Percentiles rank a stretch among this genome's conserved stretches.
These are phyloP conservation scores for Geum urbanum DNA, from an alignment of 306 rosid genomes.

Conservation along the genomic window DNA sequence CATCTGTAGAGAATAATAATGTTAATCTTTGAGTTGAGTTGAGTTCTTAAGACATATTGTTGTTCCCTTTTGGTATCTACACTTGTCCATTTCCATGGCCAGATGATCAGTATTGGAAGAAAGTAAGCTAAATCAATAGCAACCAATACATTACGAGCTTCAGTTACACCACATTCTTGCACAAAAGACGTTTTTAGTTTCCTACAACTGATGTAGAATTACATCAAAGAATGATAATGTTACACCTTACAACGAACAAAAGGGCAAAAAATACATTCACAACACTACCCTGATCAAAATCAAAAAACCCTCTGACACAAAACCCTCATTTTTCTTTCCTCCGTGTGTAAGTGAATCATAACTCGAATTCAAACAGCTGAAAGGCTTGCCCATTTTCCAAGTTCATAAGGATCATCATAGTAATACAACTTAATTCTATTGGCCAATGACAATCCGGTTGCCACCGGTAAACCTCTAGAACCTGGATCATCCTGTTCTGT, in stretches of 20 bases:
- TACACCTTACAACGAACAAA: slow-evolving; percentile 28
- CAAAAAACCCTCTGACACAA: slow-evolving; percentile 4
- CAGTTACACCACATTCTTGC: slow-evolving; percentile 5
- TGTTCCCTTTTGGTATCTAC: too few relatives aligned
- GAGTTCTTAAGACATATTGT: too few relatives aligned
- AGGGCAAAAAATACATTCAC: slow-evolving; percentile 26
- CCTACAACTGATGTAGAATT: not conserved
- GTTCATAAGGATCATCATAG: slow-evolving; percentile 81
- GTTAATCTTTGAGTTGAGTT: too few relatives aligned
- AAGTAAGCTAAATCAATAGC: not conserved
- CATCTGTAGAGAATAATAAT: too few relatives aligned
- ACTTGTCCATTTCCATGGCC: too few relatives aligned
- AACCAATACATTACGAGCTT: not conserved
- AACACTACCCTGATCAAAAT: slow-evolving; percentile 25
- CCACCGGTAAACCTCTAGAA: slow-evolving; percentile 46
- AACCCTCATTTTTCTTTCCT: slow-evolving; percentile 11
- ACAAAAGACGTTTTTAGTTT: slow-evolving; percentile 1
- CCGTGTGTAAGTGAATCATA: not conserved
- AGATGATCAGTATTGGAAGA: too few relatives aligned
- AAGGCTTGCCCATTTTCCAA: slow-evolving; percentile 96
- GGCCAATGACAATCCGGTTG: slow-evolving; percentile 68
- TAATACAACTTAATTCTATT: slow-evolving; percentile 73
- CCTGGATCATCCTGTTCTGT: slow-evolving; percentile 74
- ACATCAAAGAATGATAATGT: slow-evolving; percentile 35
- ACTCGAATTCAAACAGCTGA: slow-evolving; percentile 49